Evolutionary conservation across 495 filamentous ascomycete genomes (phyloP).

Genomic region (Podospora pseudoanserina): DNA sequence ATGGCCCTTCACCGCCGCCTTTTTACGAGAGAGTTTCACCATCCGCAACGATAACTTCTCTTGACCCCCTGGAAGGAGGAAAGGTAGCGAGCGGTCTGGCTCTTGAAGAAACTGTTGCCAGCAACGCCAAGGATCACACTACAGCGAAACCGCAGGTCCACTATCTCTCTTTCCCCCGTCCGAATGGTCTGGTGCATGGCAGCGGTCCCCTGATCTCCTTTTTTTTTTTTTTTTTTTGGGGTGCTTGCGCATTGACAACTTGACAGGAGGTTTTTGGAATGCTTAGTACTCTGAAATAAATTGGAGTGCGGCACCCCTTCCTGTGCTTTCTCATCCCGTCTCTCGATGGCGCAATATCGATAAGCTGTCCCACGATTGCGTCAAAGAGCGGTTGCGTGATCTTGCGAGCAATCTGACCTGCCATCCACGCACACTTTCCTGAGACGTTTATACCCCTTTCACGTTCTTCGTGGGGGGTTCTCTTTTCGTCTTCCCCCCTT

Average conservation of each 20-base stretch:
- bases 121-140: slow-evolving; percentile 7
- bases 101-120: background rate
- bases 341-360: slow-evolving; percentile 29
- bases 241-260: background rate
- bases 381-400: slow-evolving; percentile 30
- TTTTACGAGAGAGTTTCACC: background rate
- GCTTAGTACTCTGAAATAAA: background rate
- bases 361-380: slow-evolving; percentile 18
- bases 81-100: background rate
- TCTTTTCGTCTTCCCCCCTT: slow-evolving; percentile 5
- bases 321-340: slow-evolving; percentile 29
- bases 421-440: background rate
- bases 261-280: background rate
- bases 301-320: slow-evolving; percentile 12
- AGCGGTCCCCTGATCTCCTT: background rate
- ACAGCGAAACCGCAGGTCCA: background rate
- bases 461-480: slow-evolving; percentile 9
- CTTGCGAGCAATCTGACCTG: slow-evolving; percentile 11
- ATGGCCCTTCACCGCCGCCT: background rate
- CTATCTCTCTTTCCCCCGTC: background rate
- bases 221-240: background rate
- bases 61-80: background rate
- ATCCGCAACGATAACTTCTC: background rate
- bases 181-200: background rate
- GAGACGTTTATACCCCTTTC: slow-evolving; percentile 12